Conservation (phyloP, 2,329 filamentous ascomycete genomes). For the Claviceps arundinis region DNA sequence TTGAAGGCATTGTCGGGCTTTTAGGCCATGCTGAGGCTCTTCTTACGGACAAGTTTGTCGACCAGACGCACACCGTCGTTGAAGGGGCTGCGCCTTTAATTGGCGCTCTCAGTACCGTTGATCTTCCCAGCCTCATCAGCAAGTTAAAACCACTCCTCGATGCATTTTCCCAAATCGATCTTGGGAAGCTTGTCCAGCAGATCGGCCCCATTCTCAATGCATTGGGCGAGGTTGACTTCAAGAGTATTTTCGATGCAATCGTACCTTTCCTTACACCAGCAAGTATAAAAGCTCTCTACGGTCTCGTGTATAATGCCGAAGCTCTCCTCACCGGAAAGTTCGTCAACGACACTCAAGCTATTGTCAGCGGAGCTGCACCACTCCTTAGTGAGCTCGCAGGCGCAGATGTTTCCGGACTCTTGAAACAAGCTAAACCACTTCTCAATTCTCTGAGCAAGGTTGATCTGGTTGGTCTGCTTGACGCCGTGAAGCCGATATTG, state of each 20-base stretch:
- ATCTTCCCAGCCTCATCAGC: constrained; percentile 19
- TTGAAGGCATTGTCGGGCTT: constrained; percentile 21
- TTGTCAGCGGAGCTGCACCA: constrained; percentile 24
- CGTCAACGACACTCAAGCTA: constrained; percentile 27
- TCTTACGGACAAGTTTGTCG: constrained; percentile 17
- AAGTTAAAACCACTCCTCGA: constrained; percentile 19
- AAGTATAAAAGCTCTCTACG: constrained; percentile 21
- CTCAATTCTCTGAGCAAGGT: constrained; percentile 21
- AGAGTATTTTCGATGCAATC: constrained; percentile 19
- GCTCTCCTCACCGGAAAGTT: constrained; percentile 24
- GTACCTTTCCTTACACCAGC: constrained; percentile 22
- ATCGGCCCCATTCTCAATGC: constrained; percentile 17
- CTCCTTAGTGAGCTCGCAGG: constrained; percentile 21
- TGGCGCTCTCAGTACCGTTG: constrained; percentile 19
- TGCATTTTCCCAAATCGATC: constrained; percentile 18
- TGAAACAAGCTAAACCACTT: constrained; percentile 22
- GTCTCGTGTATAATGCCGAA: constrained; percentile 24
- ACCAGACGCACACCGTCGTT: constrained; percentile 19
- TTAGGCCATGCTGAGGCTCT: constrained; percentile 23
- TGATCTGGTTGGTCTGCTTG: constrained; percentile 21
- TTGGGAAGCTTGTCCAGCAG: constrained; percentile 14
- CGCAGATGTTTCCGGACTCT: constrained; percentile 24
- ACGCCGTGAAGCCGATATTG: constrained; percentile 23
- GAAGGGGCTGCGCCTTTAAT: constrained; percentile 23
- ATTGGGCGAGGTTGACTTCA: constrained; percentile 20